Conservation (phyloP, 1,139 yeast genomes). For the Nakaseomyces kungkrabaensis region DNA sequence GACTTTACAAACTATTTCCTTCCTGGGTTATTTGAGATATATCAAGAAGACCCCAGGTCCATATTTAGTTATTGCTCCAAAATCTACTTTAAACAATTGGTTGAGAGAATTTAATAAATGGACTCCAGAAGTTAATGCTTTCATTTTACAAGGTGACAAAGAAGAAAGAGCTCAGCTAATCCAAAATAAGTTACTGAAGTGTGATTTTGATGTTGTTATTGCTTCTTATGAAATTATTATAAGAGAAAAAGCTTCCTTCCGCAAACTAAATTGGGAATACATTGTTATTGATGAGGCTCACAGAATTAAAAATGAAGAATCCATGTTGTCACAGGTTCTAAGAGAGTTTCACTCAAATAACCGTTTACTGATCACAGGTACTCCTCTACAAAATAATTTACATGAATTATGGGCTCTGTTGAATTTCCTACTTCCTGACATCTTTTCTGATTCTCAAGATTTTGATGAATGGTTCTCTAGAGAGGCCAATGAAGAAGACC, state of each 20-base stretch:
- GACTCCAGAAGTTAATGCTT: slow-evolving; percentile 91
- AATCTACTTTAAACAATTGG: slow-evolving; percentile 94
- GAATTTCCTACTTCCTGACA: slow-evolving; percentile 86
- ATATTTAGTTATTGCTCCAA: slow-evolving; percentile 84
- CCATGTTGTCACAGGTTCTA: slow-evolving; percentile 80
- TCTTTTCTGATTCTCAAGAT: slow-evolving; percentile 79
- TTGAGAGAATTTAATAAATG: slow-evolving; percentile 83
- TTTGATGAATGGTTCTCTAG: slow-evolving; percentile 83
- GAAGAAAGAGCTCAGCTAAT: slow-evolving; percentile 60
- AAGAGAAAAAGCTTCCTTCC: slow-evolving; percentile 70
- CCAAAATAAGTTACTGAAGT: slow-evolving; percentile 47
- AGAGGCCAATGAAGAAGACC: slow-evolving; percentile 40
- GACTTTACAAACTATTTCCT: slow-evolving; percentile 86
- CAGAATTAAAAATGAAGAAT: slow-evolving; percentile 88
- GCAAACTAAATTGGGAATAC: slow-evolving; percentile 87
- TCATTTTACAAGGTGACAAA: slow-evolving; percentile 80
- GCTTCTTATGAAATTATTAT: slow-evolving; percentile 92
- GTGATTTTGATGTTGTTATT: slow-evolving; percentile 79
- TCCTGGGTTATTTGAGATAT: slow-evolving; percentile 77
- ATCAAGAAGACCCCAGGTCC: slow-evolving; percentile 79
- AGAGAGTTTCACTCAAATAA: slow-evolving; percentile 78
- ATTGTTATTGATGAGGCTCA: slow-evolving; percentile 95
- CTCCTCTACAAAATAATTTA: slow-evolving; percentile 87
- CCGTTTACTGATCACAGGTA: slow-evolving; percentile 84
- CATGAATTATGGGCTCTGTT: slow-evolving; percentile 94